Percentiles rank a stretch among this genome's conserved stretches.
phyloP scores from a whole-genome alignment of 148 eudicot species.

The Silene latifolia region DNA sequence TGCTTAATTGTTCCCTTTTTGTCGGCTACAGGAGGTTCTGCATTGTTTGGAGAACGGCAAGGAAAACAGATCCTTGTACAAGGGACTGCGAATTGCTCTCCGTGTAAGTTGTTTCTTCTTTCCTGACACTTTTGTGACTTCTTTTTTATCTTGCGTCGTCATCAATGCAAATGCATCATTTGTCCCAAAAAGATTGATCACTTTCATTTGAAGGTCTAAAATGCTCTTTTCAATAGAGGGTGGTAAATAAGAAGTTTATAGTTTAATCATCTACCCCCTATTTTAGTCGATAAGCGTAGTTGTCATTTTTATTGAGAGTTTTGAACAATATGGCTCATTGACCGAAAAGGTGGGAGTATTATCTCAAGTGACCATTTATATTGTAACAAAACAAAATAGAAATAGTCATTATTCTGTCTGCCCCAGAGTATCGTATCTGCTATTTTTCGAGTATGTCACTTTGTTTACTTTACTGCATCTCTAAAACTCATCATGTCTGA shows the following conservation, averaged over 20 bases:
- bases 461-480: not conserved
- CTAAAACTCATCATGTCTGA: not conserved
- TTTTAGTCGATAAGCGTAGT: not conserved
- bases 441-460: not conserved
- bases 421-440: not conserved
- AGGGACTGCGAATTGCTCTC: slow-evolving; percentile 64
- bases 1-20: slow-evolving; percentile 1
- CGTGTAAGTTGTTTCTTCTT: slow-evolving; percentile 42
- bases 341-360: not conserved
- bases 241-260: no score
- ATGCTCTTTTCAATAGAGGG: not conserved
- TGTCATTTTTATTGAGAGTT: not conserved
- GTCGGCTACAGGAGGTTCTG: slow-evolving; percentile 45
- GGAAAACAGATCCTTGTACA: slow-evolving; percentile 62
- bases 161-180: not conserved
- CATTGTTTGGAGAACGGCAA: slow-evolving; percentile 54
- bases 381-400: not conserved
- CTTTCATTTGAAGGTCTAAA: not conserved
- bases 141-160: not conserved
- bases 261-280: not conserved
- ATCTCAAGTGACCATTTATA: not conserved
- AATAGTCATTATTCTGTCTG: not conserved
- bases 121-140: not conserved
- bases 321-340: no score
- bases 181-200: not conserved